Base-by-base conservation (phyloP, 73 alveolate species). In the Breviolum minutum region DNA sequence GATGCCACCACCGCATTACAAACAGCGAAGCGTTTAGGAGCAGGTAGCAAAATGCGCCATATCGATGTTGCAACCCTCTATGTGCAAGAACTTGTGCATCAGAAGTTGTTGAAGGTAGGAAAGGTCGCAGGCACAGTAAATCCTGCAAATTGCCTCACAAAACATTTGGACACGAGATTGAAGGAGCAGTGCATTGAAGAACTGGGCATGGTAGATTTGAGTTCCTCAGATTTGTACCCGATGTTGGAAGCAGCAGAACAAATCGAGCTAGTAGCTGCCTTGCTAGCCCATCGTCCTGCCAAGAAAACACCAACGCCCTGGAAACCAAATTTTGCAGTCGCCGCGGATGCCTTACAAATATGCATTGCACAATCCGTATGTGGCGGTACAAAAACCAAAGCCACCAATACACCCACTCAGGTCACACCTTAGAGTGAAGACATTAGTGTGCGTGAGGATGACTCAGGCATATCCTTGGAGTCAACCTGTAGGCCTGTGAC, bases 61-160 rank as follows among this genome's bases (percentile, higher is more conserved):
- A 24, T 83, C 6, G 90, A 81, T 14, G 90, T 81, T 9, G 71
- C 90, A 81, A 30, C 90, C 6, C 48, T 61, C 10, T 83, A 20
- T 29, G 93, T 83, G 30, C 90, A 81, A 81, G 90, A 32, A 19
- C 13, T 32, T 6, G 32, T 40, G 7, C 48, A 81, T 13, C 70
- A 27, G 8, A 19, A 32, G 20, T 6, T 5, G 30, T 54, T 81
- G 32, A 81, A 19, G 3, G 93, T 61, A 6, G 61, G 76, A 22
- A 83, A 83, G 60, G 76, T 29, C 54, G 60, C 71, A 5, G 76
- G 93, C 76, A 54, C 54, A 2, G 32, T 9, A 19, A 60, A 61
- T 74, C 93, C 93, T 14, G 40, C 93, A 30, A 83, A 83, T n/a
- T 83, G 71, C 60, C 54, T 54, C 10, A 83, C 93, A 26, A 60